Evolutionary conservation across 208 protist species (phyloP).

Genomic region (Vickermania spadyakhi): DNA sequence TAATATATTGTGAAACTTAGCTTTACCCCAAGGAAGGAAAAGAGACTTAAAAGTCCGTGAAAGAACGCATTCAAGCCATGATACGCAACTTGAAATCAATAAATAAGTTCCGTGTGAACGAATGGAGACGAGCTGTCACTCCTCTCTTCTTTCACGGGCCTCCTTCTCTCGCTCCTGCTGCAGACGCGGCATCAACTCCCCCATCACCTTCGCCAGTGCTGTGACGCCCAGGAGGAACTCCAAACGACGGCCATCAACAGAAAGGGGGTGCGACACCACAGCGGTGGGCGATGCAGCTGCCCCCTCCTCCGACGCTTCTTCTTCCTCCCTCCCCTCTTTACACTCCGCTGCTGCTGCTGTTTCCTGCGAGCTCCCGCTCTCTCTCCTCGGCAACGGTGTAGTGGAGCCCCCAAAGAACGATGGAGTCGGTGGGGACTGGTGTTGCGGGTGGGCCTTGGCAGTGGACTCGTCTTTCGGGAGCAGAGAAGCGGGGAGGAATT

Average conservation of each 20-base stretch:
- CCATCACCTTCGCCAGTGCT: constrained; percentile 17
- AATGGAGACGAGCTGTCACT: too few species aligned
- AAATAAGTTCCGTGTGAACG: too few species aligned
- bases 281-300: background rate
- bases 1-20: too few species aligned
- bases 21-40: too few species aligned
- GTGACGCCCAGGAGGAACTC: constrained; percentile 16
- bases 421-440: background rate
- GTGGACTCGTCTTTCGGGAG: background rate
- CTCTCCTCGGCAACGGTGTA: too few species aligned
- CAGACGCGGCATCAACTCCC: background rate
- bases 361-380: too few species aligned
- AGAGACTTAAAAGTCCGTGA: too few species aligned
- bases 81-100: too few species aligned
- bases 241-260: constrained; percentile 10
- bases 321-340: background rate
- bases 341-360: too few species aligned
- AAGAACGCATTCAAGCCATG: too few species aligned
- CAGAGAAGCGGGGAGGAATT: background rate
- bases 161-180: background rate
- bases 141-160: too few species aligned
- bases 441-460: background rate
- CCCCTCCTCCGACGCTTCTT: background rate
- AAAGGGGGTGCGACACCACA: background rate
- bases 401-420: too few species aligned